Base-by-base conservation (phyloP, 768 basidiomycete species). In the Suillus sp. region DNA sequence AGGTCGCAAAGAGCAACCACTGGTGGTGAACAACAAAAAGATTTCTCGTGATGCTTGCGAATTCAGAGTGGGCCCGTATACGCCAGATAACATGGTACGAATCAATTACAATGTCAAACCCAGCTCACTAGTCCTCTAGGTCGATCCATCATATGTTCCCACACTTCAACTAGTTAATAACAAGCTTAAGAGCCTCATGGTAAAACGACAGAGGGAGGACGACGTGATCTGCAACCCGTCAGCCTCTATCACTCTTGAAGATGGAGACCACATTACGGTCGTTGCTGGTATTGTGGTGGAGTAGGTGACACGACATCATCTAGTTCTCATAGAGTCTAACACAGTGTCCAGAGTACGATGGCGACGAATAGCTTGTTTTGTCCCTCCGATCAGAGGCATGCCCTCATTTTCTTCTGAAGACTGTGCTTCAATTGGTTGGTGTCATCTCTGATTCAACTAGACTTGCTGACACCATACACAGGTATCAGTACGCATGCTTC, bases 11-110 rank as follows among this genome's bases (percentile, higher is more conserved):
- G 83, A 80, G 1, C 74, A 75, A 48, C 77, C 78, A 0, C 75
- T 93, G 1, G 34, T 79, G 4, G 75, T 92, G 53, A 82, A 82
- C 63, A 81, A 79, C 75, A 86, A 86, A 69, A 88, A 85, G 70
- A 80, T 93, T 53, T 92, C 91, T 0, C 79, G 81, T 34, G 77
- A 84, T 25, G 87, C 90, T 65, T 86, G 84, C 55, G 74, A 79
- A 55, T 83, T 93, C 61, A 74, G 76, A 6, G 86, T 92, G 4
- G 86, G 80, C 1, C 65, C 75, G 4, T 88, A 80, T 60, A 74
- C 82, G 1, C 66, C 70, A 16, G 83, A 86, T 43, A 81, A 90
- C 63, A 79, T 81, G 63, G 91, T 91, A 69, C 63, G 56, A 57
- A 88, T 64, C 22, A 9, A n/a, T 61, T 43, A n/a, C 20, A 20